phyloP scores from a whole-genome alignment of 805 yeast species.

The Ogataea nakhonphanomensis region DNA sequence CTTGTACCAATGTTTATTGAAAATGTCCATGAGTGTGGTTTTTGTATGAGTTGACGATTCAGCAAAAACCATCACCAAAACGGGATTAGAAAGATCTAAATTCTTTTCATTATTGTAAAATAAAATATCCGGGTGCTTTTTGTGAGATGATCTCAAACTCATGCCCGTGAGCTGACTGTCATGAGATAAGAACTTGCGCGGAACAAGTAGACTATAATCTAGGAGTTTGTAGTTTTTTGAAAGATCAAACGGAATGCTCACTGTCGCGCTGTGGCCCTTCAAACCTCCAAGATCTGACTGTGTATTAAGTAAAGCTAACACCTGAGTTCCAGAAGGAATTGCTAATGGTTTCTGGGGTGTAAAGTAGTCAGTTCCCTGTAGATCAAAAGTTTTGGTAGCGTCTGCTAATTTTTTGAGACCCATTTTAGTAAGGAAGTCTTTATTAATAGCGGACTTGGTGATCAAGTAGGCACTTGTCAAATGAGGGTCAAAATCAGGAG shows the following conservation, averaged over 20 bases:
- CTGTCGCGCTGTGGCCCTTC: constrained; percentile 17
- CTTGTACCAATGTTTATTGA: constrained; percentile 41
- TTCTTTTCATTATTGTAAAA: constrained; percentile 25
- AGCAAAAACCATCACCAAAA: constrained; percentile 38
- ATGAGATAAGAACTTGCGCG: constrained; percentile 26
- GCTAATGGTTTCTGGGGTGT: constrained; percentile 16
- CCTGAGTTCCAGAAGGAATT: constrained; percentile 35
- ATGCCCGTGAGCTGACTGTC: constrained; percentile 10
- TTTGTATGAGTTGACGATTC: constrained; percentile 19
- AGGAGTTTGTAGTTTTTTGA: constrained; percentile 34
- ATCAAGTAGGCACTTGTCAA: constrained; percentile 25
- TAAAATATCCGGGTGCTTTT: constrained; percentile 14
- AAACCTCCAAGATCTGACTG: not conserved
- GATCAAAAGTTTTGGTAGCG: constrained; percentile 10
- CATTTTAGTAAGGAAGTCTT: constrained; percentile 7
- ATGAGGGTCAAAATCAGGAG: not conserved
- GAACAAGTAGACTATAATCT: constrained; percentile 40
- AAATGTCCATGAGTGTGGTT: constrained; percentile 36
- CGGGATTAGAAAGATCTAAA: constrained; percentile 30
- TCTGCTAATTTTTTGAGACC: constrained; percentile 20
- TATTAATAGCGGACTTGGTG: constrained; percentile 14
- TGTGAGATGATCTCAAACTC: constrained; percentile 1
- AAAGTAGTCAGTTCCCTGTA: constrained; percentile 13
- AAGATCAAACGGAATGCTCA: constrained; percentile 38
- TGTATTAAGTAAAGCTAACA: constrained; percentile 38